Conservation (phyloP, 2,329 filamentous ascomycete genomes). For the Cadophora malorum region DNA sequence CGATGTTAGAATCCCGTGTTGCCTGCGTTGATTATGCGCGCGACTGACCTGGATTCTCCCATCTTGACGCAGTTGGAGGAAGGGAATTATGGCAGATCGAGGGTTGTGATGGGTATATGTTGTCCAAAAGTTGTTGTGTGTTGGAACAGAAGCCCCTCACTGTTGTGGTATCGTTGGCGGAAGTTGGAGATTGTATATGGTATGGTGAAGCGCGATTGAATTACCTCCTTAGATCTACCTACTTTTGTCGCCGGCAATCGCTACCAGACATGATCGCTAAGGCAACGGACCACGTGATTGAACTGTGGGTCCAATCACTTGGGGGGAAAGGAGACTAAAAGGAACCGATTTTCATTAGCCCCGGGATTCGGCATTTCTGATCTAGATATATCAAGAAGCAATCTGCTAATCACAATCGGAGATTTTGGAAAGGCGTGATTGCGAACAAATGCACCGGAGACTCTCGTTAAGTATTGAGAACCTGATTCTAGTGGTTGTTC, state of each 20-base stretch:
- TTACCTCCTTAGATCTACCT: slow-evolving; percentile 1
- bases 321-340: background rate
- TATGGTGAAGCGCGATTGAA: slow-evolving; percentile 16
- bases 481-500: too few species aligned
- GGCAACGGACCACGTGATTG: slow-evolving; percentile 23
- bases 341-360: too few species aligned
- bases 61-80: slow-evolving; percentile 34
- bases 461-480: too few species aligned
- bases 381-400: too few species aligned
- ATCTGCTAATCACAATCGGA: too few species aligned
- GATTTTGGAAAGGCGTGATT: too few species aligned
- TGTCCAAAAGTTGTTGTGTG: background rate
- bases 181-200: background rate
- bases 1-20: slow-evolving; percentile 32
- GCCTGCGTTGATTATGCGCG: slow-evolving; percentile 28
- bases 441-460: too few species aligned
- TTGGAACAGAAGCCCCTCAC: slow-evolving; percentile 8
- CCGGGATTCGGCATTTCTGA: too few species aligned
- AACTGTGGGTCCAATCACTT: background rate
- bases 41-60: slow-evolving; percentile 46
- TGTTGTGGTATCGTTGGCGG: slow-evolving; percentile 6
- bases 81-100: slow-evolving; percentile 11
- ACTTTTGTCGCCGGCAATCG: background rate
- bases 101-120: background rate
- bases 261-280: slow-evolving; percentile 19